phyloP scores from a whole-genome alignment of 2,329 filamentous ascomycete species.

The Cladosporium colombiae region DNA sequence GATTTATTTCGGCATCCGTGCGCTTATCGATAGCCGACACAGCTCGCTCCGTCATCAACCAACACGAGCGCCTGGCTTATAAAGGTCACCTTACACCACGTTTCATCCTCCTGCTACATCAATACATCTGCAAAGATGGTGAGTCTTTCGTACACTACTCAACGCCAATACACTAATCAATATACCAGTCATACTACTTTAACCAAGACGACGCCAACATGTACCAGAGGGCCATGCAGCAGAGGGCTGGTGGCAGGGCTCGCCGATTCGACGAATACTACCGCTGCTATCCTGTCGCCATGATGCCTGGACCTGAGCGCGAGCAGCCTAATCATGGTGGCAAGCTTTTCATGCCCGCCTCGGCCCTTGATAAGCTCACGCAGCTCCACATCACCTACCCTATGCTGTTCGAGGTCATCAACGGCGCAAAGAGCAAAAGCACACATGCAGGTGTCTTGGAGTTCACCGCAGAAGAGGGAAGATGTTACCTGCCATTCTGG shows the following conservation, averaged over 20 bases:
- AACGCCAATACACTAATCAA: background rate
- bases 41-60: slow-evolving; percentile 4
- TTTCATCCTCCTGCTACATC: background rate
- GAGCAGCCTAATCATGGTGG: slow-evolving; percentile 92
- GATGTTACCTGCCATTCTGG: slow-evolving; percentile 95
- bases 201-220: slow-evolving; percentile 58
- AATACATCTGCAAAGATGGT: slow-evolving; percentile 14
- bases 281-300: slow-evolving; percentile 90
- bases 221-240: slow-evolving; percentile 56
- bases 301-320: slow-evolving; percentile 88
- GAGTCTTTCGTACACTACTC: background rate
- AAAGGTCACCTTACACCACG: background rate
- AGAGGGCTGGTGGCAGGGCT: slow-evolving; percentile 48
- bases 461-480: slow-evolving; percentile 95
- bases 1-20: slow-evolving; percentile 4
- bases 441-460: slow-evolving; percentile 95
- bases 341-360: slow-evolving; percentile 96
- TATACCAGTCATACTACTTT: slow-evolving; percentile 40
- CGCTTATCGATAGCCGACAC: slow-evolving; percentile 6
- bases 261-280: slow-evolving; percentile 98
- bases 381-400: slow-evolving; percentile 95
- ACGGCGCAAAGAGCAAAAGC: slow-evolving; percentile 75
- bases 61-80: background rate
- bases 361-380: slow-evolving; percentile 93
- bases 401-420: slow-evolving; percentile 93